Evolutionary conservation across 2,329 filamentous ascomycete species (phyloP).

Genomic region (Fusarium cyanostomum): DNA sequence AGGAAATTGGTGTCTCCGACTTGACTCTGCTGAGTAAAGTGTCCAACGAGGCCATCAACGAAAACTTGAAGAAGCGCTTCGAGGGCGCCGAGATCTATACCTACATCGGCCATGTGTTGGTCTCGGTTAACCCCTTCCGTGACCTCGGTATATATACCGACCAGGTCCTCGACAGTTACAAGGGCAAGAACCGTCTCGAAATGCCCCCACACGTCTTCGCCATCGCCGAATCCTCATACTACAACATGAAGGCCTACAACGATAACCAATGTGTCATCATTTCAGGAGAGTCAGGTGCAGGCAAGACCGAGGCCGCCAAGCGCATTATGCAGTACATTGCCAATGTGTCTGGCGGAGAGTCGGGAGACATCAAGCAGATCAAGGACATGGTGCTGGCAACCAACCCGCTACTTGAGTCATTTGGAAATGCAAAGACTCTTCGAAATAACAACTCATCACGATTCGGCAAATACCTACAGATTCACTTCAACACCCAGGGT

Average conservation of each 20-base stretch:
- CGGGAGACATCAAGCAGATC: slow-evolving; percentile 91
- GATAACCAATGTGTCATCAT: slow-evolving; percentile 99
- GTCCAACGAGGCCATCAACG: slow-evolving; percentile 98
- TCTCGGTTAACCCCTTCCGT: slow-evolving; percentile 97
- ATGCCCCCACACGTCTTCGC: slow-evolving; percentile 96
- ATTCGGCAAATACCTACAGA: slow-evolving; percentile 97
- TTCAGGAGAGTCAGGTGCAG: slow-evolving; percentile 96
- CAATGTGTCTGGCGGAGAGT: slow-evolving; percentile 86
- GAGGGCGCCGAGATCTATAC: slow-evolving; percentile 99
- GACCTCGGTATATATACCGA: slow-evolving; percentile 99
- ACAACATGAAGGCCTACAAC: slow-evolving; percentile 99
- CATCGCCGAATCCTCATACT: slow-evolving; percentile 95
- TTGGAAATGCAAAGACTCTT: slow-evolving; percentile 97
- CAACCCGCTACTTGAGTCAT: slow-evolving; percentile 95
- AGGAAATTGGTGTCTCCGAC: slow-evolving; percentile 98
- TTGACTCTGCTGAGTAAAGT: slow-evolving; percentile 98
- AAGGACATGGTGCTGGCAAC: slow-evolving; percentile 99
- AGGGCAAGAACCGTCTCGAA: slow-evolving; percentile 96
- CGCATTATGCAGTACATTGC: slow-evolving; percentile 99
- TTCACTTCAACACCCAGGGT: slow-evolving; percentile 91
- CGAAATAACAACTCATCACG: slow-evolving; percentile 99
- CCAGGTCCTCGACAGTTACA: slow-evolving; percentile 89
- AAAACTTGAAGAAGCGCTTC: slow-evolving; percentile 98
- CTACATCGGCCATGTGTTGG: slow-evolving; percentile 99
- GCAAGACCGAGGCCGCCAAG: slow-evolving; percentile 98